Conservation (phyloP, 2,329 filamentous ascomycete genomes). For the Exophiala spinifera region DNA sequence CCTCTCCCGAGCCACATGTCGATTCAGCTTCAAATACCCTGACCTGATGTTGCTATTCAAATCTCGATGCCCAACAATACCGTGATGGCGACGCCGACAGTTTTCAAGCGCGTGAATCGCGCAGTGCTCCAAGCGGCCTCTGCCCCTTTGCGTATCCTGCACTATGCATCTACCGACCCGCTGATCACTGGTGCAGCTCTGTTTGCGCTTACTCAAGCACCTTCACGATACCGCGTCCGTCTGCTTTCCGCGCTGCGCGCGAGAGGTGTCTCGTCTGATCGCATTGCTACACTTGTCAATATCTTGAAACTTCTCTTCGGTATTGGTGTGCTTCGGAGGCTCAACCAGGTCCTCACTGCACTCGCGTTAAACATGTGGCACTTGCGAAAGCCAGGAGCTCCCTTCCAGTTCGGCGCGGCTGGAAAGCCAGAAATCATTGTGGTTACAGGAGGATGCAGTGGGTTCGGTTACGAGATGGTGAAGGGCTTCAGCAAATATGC, state of each 20-base stretch:
- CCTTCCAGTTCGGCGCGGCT: slow-evolving; percentile 30
- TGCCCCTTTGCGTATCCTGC: slow-evolving; percentile 14
- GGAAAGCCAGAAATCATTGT: slow-evolving; percentile 36
- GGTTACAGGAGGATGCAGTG: slow-evolving; percentile 64
- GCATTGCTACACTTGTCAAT: slow-evolving; percentile 17
- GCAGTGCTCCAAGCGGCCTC: slow-evolving; percentile 5
- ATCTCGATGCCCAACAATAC: background rate
- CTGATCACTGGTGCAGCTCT: slow-evolving; percentile 24
- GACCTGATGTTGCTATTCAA: too few species aligned
- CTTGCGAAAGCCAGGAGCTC: slow-evolving; percentile 33
- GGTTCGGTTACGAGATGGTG: slow-evolving; percentile 68
- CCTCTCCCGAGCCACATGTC: too few species aligned
- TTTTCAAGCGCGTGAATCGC: slow-evolving; percentile 11
- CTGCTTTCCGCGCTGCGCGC: slow-evolving; percentile 14
- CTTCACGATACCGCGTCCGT: slow-evolving; percentile 14
- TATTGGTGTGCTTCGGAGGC: slow-evolving; percentile 49
- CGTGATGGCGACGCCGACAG: slow-evolving; percentile 11
- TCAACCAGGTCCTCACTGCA: slow-evolving; percentile 54
- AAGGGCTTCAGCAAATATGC: slow-evolving; percentile 63
- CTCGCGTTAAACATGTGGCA: slow-evolving; percentile 45
- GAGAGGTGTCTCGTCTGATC: slow-evolving; percentile 9
- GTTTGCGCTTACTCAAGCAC: slow-evolving; percentile 20
- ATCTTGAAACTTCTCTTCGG: slow-evolving; percentile 48
- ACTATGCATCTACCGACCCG: slow-evolving; percentile 20
- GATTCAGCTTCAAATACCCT: too few species aligned